These are phyloP conservation scores for Gossypium anomalum DNA, from an alignment of 345 rosid genomes.

Conservation along the genomic window DNA sequence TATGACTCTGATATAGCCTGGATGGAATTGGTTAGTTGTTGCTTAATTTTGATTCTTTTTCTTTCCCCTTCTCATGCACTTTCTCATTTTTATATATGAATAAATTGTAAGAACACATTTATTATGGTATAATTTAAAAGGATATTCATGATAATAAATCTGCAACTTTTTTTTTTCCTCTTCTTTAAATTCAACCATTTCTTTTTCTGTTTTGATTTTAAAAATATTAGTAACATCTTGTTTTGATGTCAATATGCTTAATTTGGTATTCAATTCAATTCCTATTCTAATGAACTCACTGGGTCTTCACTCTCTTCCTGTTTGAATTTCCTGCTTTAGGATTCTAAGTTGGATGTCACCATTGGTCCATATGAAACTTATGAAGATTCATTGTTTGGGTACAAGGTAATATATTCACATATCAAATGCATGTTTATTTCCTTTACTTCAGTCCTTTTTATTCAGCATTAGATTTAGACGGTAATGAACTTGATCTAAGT, in stretches of 20 bases:
- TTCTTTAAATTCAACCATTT: background rate
- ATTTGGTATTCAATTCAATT: background rate
- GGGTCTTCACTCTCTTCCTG: background rate
- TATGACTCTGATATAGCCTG: constrained; percentile 89
- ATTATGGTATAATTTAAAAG: background rate
- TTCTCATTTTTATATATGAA: background rate
- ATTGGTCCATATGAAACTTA: constrained; percentile 98
- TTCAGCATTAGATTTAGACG: background rate
- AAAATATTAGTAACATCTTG: background rate
- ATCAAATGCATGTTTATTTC: background rate
- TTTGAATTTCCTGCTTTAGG: constrained; percentile 36
- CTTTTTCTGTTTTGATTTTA: background rate
- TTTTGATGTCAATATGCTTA: constrained; percentile 1
- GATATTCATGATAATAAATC: background rate
- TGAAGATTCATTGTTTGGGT: constrained; percentile 80
- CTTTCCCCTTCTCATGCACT: background rate
- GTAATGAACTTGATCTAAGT: background rate
- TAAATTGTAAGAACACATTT: background rate
- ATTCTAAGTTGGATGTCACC: constrained; percentile 85
- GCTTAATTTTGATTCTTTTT: constrained; percentile 1
- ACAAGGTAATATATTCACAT: constrained; percentile 54
- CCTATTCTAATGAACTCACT: background rate
- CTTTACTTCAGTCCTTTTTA: background rate
- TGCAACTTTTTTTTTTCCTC: background rate
- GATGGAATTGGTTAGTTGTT: constrained; percentile 86